Conservation (phyloP, 2,329 filamentous ascomycete species). For the Venturia aucupariae region DNA sequence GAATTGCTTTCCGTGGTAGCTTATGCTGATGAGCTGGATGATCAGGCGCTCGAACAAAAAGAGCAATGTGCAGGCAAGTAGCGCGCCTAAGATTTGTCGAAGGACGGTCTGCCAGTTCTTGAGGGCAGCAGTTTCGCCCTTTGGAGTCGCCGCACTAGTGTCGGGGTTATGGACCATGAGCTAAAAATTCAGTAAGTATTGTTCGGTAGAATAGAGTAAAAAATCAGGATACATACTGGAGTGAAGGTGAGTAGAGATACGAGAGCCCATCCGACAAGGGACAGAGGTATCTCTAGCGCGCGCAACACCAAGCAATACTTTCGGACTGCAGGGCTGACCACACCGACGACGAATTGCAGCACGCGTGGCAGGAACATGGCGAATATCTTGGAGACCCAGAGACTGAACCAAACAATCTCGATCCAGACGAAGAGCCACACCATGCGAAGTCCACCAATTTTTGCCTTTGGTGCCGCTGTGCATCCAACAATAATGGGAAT, state of each 20-base stretch:
- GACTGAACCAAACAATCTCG: conserved; percentile 53
- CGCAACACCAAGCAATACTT: conserved; percentile 53
- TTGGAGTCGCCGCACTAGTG: conserved; percentile 19
- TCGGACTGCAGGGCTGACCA: conserved; percentile 54
- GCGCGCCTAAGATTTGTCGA: conserved; percentile 55
- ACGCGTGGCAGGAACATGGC: conserved; percentile 49
- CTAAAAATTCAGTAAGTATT: not conserved
- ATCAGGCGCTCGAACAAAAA: conserved; percentile 69
- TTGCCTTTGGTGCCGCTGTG: conserved; percentile 37
- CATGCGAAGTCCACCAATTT: conserved; percentile 47
- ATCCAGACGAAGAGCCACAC: conserved; percentile 58
- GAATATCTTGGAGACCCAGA: conserved; percentile 54
- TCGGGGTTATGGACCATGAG: conserved; percentile 29
- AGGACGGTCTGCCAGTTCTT: conserved; percentile 47
- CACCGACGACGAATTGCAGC: conserved; percentile 52
- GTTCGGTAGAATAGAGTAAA: not conserved
- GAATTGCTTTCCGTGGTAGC: conserved; percentile 78
- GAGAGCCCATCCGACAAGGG: conserved; percentile 51
- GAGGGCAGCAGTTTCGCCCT: conserved; percentile 18
- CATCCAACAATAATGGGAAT: conserved; percentile 56
- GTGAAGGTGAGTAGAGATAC: conserved; percentile 51
- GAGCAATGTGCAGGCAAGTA: conserved; percentile 59
- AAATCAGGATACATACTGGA: conserved; percentile 30
- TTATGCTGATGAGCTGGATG: conserved; percentile 75
- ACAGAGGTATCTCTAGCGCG: conserved; percentile 51